Base-by-base conservation (phyloP, 2,329 filamentous ascomycete species). In the Orbilia quercus region DNA sequence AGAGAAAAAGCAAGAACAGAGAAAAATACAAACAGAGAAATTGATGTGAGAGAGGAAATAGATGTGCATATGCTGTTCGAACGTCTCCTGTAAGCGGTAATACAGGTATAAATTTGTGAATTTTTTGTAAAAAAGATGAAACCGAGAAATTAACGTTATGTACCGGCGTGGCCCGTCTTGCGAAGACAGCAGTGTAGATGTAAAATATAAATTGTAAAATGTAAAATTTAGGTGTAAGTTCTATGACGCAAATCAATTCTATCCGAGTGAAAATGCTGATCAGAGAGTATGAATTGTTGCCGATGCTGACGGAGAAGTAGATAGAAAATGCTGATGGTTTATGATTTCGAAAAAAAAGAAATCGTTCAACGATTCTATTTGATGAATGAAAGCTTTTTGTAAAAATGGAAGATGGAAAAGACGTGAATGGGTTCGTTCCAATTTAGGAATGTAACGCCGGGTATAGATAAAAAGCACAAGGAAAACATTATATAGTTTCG, bases 401-500 rank as follows among this genome's bases (percentile, higher is more conserved):
- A 18, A 28, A 28, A 40, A 25, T 12, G 48, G 31, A 23, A 23
- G 11, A 48, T 4, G n/a, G 28, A 51, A 38, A 23, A 14, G 20
- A 66, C 54, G 25, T 53, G n/a, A 23, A 40, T n/a, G 12, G 14
- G 25, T 36, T 40, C 50, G 40, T 59, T 51, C n/a, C 23, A 51
- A 58, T 66, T 23, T 34, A n/a, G 25, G 42, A 38, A 48, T 28
- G n/a, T 9, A 50, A 50, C 31, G 60, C 42, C 50, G 38, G 50
- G 51, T 65, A 55, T 65, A 65, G n/a, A 50, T 36, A 25, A 23
- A 36, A 9, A 50, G 22, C 11, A 28, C 59, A 67, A 67, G 23
- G 47, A n/a, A 40, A 67, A 36, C 63, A 54, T 67, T 54, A 59
- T 25, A 25, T 9, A n/a, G n/a, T 20, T 38, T 51, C 48, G 48